Evolutionary conservation across 257 asterid genomes (phyloP).

Genomic region (Capsicum baccatum): DNA sequence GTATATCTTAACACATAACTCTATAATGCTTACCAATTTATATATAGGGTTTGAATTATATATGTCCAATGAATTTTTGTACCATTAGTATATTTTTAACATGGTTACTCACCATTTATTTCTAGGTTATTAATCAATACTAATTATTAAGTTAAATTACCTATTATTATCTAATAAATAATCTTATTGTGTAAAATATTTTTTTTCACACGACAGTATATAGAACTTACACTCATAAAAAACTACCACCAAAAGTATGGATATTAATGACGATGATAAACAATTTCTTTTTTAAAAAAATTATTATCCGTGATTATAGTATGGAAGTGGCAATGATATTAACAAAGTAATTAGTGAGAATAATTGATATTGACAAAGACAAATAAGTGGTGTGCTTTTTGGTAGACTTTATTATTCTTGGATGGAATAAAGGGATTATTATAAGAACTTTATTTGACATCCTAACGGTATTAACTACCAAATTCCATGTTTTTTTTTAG

Average conservation of each 20-base stretch:
- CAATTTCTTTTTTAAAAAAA: not conserved
- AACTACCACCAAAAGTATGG: not conserved
- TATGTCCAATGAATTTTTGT: not conserved
- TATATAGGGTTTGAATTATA: not conserved
- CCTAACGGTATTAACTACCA: slow-evolving; percentile 70
- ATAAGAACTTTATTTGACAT: slow-evolving; percentile 18
- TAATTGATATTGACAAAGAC: not conserved
- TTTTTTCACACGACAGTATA: no score
- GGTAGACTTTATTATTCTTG: slow-evolving; percentile 8
- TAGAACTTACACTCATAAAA: not conserved
- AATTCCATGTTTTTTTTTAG: not conserved
- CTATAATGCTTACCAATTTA: not conserved
- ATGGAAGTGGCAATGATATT: slow-evolving; percentile 5
- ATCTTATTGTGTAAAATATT: not conserved
- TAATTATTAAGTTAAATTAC: not conserved
- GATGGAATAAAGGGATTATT: not conserved
- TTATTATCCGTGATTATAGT: not conserved
- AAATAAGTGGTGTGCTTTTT: not conserved
- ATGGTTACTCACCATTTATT: not conserved
- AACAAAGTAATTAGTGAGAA: not conserved
- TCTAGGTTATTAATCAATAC: not conserved
- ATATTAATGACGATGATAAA: not conserved
- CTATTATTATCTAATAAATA: no score
- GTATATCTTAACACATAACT: not conserved
- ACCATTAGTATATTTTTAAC: not conserved